Base-by-base conservation (phyloP, 2,329 filamentous ascomycete genomes). In the Raffaelea ambrosiae region DNA sequence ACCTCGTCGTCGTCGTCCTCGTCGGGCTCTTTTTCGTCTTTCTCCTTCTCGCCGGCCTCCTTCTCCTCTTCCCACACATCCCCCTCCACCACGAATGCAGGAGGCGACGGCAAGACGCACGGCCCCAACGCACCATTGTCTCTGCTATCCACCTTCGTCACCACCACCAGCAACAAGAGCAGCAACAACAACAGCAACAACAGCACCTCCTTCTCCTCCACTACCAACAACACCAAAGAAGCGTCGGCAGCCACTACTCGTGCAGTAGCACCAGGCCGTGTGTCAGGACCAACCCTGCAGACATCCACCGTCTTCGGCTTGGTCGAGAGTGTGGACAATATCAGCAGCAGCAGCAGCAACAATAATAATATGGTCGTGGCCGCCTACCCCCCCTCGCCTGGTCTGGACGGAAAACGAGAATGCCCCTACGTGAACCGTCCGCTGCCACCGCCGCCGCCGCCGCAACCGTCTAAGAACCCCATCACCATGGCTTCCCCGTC, bases 221-320 rank as follows among this genome's bases (percentile, higher is more conserved):
- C 26, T 20, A n/a, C n/a, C n/a, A n/a, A n/a, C n/a, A n/a, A n/a
- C n/a, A n/a, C 41, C 5, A 31, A 22, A 22, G 5, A 4, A 14
- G 13, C 41, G 3, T 40, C 49, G 46, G 46, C 47, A 48, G 51
- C 53, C 53, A 44, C 51, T 36, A n/a, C n/a, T n/a, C n/a, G n/a
- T n/a, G 48, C 51, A 52, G 48, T 50, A 40, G 54, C 52, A 54
- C 59, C 57, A 58, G 62, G 57, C 49, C 51, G 53, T 61, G 65
- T 66, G 55, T 67, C 65, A 63, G 61, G 59, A 49, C 53, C 54
- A 56, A 56, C 58, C 57, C 60, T 63, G 60, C 59, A 59, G 52
- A 54, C 58, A 52, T 58, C 58, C 56, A 60, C 58, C 48, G 52
- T 54, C 46, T 45, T 56, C 48, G 56, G 52, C 48, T 51, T 54